Evolutionary conservation across 2,329 filamentous ascomycete species (phyloP).

Genomic region (Knoxdaviesia proteae): DNA sequence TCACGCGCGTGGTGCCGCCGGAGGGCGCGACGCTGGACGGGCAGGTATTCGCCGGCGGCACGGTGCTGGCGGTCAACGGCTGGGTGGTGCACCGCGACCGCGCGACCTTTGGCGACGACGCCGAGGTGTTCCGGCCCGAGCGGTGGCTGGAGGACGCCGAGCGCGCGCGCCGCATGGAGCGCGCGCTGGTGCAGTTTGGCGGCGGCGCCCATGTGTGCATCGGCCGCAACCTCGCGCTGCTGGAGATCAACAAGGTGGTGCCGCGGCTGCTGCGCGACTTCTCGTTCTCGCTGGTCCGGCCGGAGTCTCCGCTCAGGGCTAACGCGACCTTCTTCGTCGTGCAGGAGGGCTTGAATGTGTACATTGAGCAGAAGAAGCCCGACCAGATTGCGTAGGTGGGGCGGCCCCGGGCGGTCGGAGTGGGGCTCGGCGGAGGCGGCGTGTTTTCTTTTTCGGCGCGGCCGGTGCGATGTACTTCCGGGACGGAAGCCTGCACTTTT

Average conservation of each 20-base stretch:
- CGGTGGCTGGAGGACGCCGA: slow-evolving; percentile 29
- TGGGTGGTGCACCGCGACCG: slow-evolving; percentile 30
- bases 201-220: slow-evolving; percentile 33
- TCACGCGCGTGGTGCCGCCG: slow-evolving; percentile 26
- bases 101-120: slow-evolving; percentile 26
- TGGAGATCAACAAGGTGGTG: slow-evolving; percentile 39
- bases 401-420: no score
- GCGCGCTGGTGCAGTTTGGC: slow-evolving; percentile 21
- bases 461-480: no score
- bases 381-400: no score
- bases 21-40: slow-evolving; percentile 31
- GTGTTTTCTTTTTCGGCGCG: no score
- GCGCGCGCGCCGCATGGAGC: slow-evolving; percentile 23
- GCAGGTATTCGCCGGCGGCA: slow-evolving; percentile 27
- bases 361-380: slow-evolving; percentile 14
- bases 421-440: no score
- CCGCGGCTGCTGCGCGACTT: slow-evolving; percentile 32
- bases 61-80: slow-evolving; percentile 29
- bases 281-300: slow-evolving; percentile 28
- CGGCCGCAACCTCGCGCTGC: slow-evolving; percentile 29
- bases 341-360: slow-evolving; percentile 33
- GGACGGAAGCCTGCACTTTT: no score
- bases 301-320: slow-evolving; percentile 25
- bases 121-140: slow-evolving; percentile 30
- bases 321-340: slow-evolving; percentile 39